Percentiles rank a stretch among this genome's conserved stretches.
These are phyloP conservation scores for Chlorella vulgaris DNA, from an alignment of 139 green algal species.

Conservation along the genomic window DNA sequence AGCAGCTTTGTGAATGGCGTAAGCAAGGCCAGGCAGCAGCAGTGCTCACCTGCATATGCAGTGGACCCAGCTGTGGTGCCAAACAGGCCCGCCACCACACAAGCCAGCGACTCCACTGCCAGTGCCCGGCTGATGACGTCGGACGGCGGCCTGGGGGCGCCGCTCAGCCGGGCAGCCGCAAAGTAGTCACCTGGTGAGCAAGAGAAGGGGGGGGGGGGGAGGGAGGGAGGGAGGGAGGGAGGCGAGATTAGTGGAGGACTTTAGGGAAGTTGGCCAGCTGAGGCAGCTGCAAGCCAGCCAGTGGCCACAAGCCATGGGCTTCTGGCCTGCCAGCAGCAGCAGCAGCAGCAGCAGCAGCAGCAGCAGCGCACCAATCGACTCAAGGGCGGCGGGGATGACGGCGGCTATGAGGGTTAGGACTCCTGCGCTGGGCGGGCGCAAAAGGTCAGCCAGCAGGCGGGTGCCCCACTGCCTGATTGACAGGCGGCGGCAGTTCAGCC, in stretches of 20 bases:
- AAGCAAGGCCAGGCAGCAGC: too few species aligned
- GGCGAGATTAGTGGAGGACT: not conserved
- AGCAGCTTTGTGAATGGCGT: too few species aligned
- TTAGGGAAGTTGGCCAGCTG: too few species aligned
- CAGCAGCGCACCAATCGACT: conserved; percentile 52
- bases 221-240: not conserved
- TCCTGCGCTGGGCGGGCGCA: too few species aligned
- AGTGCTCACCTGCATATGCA: conserved; percentile 44
- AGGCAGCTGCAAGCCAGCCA: conserved; percentile 39
- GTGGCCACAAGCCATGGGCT: too few species aligned
- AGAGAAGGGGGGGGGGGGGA: not conserved
- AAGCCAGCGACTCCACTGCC: conserved; percentile 52
- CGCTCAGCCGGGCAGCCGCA: conserved; percentile 45
- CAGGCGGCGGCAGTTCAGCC: too few species aligned
- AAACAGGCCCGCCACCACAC: conserved; percentile 50
- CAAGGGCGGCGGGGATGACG: conserved; percentile 64
- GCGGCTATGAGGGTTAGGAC: conserved; percentile 67
- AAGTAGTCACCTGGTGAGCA: conserved; percentile 58
- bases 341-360: not conserved
- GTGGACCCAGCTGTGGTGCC: conserved; percentile 68
- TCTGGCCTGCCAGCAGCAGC: too few species aligned
- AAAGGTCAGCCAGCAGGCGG: too few species aligned
- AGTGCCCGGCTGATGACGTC: conserved; percentile 65
- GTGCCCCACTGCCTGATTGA: too few species aligned
- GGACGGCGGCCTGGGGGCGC: conserved; percentile 59